Conservation (phyloP, 2,329 filamentous ascomycete species). For the Cryoendolithus antarcticus region DNA sequence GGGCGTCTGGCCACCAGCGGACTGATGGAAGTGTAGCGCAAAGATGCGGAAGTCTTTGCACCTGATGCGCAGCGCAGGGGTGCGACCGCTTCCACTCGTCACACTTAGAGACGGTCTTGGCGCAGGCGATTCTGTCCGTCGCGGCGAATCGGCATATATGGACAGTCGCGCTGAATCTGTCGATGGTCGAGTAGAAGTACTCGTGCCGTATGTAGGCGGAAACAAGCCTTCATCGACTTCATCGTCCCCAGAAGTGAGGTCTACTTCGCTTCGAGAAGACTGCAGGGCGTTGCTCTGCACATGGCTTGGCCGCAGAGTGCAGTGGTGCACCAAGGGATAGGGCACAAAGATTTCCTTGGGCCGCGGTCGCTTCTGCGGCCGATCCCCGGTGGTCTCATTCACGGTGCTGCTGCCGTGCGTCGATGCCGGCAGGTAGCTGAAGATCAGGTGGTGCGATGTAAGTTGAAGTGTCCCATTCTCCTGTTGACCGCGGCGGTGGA, state of each 20-base stretch:
- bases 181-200: constrained; percentile 13
- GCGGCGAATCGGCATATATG: constrained; percentile 12
- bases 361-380: constrained; percentile 17
- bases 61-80: constrained; percentile 73
- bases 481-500: constrained; percentile 44
- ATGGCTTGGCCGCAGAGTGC: constrained; percentile 54
- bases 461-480: constrained; percentile 50
- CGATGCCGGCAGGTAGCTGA: constrained; percentile 40
- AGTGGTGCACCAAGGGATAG: constrained; percentile 79
- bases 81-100: constrained; percentile 32
- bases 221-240: constrained; percentile 13
- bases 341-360: constrained; percentile 80
- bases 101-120: constrained; percentile 37
- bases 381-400: constrained; percentile 15
- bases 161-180: constrained; percentile 16
- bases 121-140: constrained; percentile 24
- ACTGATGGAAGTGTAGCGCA: constrained; percentile 73
- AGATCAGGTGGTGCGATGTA: constrained; percentile 52
- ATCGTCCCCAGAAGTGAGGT: neutral
- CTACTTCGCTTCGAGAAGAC: constrained; percentile 1
- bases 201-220: constrained; percentile 20
- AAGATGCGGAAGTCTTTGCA: constrained; percentile 91
- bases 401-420: neutral
- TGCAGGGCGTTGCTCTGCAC: constrained; percentile 6
- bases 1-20: constrained; percentile 27